Evolutionary conservation across 2,329 filamentous ascomycete species (phyloP), one percentile per base, ranked within the genome.

Genomic region (Scytalidium sp.): DNA sequence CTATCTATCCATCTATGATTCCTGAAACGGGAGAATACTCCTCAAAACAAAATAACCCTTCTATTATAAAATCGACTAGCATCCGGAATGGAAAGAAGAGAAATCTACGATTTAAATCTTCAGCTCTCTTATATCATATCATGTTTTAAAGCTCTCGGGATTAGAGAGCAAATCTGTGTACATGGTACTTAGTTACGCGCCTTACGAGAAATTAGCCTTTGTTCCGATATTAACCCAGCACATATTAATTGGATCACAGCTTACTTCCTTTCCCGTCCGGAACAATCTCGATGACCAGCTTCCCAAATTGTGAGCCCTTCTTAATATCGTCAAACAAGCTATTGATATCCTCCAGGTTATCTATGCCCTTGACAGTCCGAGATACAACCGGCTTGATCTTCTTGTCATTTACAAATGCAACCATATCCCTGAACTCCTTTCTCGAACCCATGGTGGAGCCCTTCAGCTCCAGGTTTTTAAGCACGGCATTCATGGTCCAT

Each of bases 361-460:
- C 84, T 57, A 96, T 69, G 0, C 90, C 89, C 57, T 82, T 81
- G 13, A 88, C 81, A 1, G 85, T 81, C 46, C 86, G 79, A 56
- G 87, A 94, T 1, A 97, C 80, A 3, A 96, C 75, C 0, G 93
- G 92, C 47, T 74, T 79, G 53, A 97, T 84, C 63, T 85, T 80
- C 56, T 90, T 83, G 55, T 84, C 71, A 11, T 76, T 76, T 29
- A 97, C 87, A 70, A 96, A 96, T 1, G 79, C 76, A 5, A 97
- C 78, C 90, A 97, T 96, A 19, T 94, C 89, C n/a, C 75, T 75
- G 64, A 97, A 97, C 70, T 97, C 94, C 63, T 82, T 84, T 41
- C 88, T 79, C 22, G 90, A 96, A 1, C 93, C 93, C 92, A 97
- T 96, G 0, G 92, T 97, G 13, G 82, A 85, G 17, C 94, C 93